Evolutionary conservation across 1,139 yeast species (phyloP).

Genomic region (Yamadazyma sp.): DNA sequence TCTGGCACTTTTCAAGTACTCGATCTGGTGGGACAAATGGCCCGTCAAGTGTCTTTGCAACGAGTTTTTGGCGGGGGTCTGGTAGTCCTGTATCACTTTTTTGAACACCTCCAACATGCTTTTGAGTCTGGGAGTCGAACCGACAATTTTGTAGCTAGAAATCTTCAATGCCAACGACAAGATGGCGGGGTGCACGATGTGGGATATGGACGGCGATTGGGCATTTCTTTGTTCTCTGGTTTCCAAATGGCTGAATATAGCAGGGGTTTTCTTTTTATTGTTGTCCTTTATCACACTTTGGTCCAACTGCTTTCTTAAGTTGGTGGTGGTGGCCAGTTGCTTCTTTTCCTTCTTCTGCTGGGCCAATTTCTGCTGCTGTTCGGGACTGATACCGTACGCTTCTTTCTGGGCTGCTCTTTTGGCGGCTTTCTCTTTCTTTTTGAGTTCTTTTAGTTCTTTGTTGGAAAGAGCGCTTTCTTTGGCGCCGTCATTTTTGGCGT

Average conservation of each 20-base stretch:
- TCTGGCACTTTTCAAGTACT: conserved; percentile 85
- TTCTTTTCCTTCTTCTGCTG: conserved; percentile 43
- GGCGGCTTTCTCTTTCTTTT: conserved; percentile 87
- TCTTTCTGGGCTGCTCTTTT: conserved; percentile 73
- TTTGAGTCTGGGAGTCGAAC: conserved; percentile 81
- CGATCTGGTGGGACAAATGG: conserved; percentile 92
- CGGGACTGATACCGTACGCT: conserved; percentile 50
- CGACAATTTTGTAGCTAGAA: conserved; percentile 83
- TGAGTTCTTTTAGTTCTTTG: conserved; percentile 83
- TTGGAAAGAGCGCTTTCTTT: conserved; percentile 46
- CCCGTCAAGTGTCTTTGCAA: conserved; percentile 86
- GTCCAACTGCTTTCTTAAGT: conserved; percentile 55
- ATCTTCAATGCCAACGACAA: conserved; percentile 76
- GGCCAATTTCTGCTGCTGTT: conserved; percentile 40
- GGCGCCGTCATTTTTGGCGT: conserved; percentile 4
- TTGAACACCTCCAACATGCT: conserved; percentile 87
- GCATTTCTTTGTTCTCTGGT: conserved; percentile 77
- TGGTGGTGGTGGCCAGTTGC: conserved; percentile 42
- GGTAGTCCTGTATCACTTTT: conserved; percentile 73
- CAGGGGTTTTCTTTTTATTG: conserved; percentile 46
- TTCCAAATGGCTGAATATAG: conserved; percentile 86
- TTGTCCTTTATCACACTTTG: conserved; percentile 51
- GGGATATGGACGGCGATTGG: conserved; percentile 57
- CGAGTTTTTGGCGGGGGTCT: conserved; percentile 83
- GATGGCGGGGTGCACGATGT: conserved; percentile 85